Evolutionary conservation across 805 yeast genomes (phyloP).

Genomic region (Monosporozyma yasuniensis): DNA sequence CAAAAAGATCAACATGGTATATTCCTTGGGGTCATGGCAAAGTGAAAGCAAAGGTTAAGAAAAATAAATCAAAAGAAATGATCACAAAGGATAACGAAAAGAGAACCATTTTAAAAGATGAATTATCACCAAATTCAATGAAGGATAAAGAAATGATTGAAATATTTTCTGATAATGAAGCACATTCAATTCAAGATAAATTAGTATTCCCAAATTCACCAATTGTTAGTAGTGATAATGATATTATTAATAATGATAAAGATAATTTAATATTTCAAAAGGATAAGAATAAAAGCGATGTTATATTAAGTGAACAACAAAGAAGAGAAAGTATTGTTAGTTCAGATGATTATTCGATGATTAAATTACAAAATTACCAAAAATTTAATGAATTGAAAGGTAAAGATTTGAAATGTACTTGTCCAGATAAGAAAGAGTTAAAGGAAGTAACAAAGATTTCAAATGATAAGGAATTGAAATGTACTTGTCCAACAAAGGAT

Average conservation of each 20-base stretch:
- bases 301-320: background rate
- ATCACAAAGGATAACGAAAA: background rate
- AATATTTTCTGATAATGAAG: background rate
- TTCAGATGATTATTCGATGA: background rate
- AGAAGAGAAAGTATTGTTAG: background rate
- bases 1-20: background rate
- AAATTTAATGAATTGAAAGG: background rate
- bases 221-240: background rate
- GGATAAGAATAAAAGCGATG: background rate
- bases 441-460: background rate
- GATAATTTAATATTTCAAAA: background rate
- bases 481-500: background rate
- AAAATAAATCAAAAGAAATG: background rate
- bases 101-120: background rate
- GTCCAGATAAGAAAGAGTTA: background rate
- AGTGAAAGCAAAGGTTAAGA: too few species aligned
- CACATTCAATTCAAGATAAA: background rate
- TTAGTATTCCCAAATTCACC: background rate
- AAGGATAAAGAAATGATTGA: constrained; percentile 1
- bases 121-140: background rate
- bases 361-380: background rate
- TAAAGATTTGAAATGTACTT: background rate
- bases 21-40: background rate
- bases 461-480: background rate
- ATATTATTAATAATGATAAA: background rate